Base-by-base conservation (phyloP, 106 monocot species). In the Agapanthus africanus region DNA sequence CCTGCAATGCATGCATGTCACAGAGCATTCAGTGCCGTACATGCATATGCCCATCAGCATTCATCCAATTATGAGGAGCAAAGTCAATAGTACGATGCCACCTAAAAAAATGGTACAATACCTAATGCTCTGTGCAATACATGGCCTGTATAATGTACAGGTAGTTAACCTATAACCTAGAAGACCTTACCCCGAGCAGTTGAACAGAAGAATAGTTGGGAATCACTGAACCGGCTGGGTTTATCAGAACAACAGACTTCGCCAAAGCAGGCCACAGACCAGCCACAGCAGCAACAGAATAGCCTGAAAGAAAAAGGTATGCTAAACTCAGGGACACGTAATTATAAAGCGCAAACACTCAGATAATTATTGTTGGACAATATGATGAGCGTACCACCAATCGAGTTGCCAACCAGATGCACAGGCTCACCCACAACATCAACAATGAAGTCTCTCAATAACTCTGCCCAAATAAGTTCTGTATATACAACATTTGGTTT, bases 381-480 rank as follows among this genome's bases (percentile, higher is more conserved):
- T n/a, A n/a, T n/a, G n/a, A 19, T 19, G 54, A 35, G 13, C 40
- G 27, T 82, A 97, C 97, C 97, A 32, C 97, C 97, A 59, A 97
- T 81, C 34, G 97, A 97, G 77, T 97, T 97, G 35, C 97, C 97
- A 76, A 92, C 89, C 39, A 97, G 73, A 83, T 92, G 97, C 52
- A 74, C 82, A 36, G 97, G 89, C 68, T 97, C 92, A 51, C 82
- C 77, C 8, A 97, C 84, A 69, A 92, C 77, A 84, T 92, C 89
- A 73, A 87, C 72, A 62, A 92, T 89, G 56, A 97, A 97, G 79
- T 97, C 97, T 60, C 97, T 97, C 70, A 92, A 39, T 42, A 97
- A 81, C 39, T 97, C 97, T 57, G 89, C 88, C 88, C 97, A 97
- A 38, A 87, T 51, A 70, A 82, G 80, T 74, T 91, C 92, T 23